A percentile compares a stretch with the other conserved stretches of the same genome.
Conservation (phyloP, 169 alveolate genomes). For the Eimeria praecox region DNA sequence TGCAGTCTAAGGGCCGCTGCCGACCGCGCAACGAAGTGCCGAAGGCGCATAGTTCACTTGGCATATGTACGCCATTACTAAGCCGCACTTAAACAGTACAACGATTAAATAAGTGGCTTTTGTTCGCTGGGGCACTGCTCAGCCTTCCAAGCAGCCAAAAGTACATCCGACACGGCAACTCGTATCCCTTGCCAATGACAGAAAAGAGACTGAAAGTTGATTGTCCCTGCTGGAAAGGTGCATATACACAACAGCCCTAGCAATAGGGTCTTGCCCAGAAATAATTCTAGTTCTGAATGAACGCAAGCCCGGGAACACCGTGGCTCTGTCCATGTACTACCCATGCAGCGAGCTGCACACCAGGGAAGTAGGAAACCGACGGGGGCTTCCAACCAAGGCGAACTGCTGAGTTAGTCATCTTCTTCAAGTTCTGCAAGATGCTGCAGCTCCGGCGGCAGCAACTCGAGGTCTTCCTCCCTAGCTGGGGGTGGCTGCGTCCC, state of each 20-base stretch:
- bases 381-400: background rate
- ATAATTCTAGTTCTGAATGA: background rate
- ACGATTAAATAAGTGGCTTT: background rate
- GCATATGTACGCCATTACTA: background rate
- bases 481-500: background rate
- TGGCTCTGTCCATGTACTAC: background rate
- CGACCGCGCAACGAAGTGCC: background rate
- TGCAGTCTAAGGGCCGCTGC: background rate
- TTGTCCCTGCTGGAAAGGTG: background rate
- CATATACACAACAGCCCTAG: background rate
- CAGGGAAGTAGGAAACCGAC: background rate
- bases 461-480: constrained; percentile 8
- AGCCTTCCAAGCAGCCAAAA: background rate
- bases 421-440: constrained; percentile 74
- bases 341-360: background rate
- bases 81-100: background rate
- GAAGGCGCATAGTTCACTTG: background rate
- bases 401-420: background rate
- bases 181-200: background rate
- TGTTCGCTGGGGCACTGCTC: background rate
- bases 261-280: background rate
- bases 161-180: background rate
- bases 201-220: background rate
- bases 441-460: constrained; percentile 78
- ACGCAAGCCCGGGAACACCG: background rate